Evolutionary conservation across 768 basidiomycete genomes (phyloP).

Genomic region (Leccinum subgranulosum): DNA sequence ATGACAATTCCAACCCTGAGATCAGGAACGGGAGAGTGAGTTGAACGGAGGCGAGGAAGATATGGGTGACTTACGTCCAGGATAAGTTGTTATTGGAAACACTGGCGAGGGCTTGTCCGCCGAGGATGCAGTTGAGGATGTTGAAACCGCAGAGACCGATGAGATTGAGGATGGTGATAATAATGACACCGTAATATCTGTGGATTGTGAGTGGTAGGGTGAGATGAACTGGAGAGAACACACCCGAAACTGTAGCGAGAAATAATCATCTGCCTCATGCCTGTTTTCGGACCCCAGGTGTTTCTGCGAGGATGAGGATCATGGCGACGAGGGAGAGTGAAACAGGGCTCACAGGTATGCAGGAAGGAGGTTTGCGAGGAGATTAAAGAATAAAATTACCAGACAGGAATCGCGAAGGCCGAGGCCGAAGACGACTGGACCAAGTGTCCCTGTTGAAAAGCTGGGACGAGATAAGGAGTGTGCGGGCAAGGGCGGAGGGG

Average conservation of each 20-base stretch:
- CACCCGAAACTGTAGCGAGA: conserved; percentile 61
- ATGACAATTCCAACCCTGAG: conserved; percentile 79
- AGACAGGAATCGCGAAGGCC: conserved; percentile 62
- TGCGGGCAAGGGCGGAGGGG: not conserved
- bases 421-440: conserved; percentile 59
- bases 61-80: conserved; percentile 41
- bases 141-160: conserved; percentile 61
- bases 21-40: conserved; percentile 10
- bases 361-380: conserved; percentile 55
- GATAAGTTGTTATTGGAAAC: conserved; percentile 49
- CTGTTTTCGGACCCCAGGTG: conserved; percentile 78
- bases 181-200: conserved; percentile 52
- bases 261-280: conserved; percentile 79
- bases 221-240: conserved; percentile 34
- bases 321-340: not conserved
- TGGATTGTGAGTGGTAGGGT: not conserved
- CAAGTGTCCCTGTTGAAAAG: conserved; percentile 67
- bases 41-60: not conserved
- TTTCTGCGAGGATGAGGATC: conserved; percentile 31
- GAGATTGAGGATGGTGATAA: conserved; percentile 56
- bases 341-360: conserved; percentile 50
- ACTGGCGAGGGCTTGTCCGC: conserved; percentile 62
- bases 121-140: conserved; percentile 64
- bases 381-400: conserved; percentile 65
- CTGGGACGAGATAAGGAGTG: conserved; percentile 28